phyloP scores from a whole-genome alignment of 2,329 filamentous ascomycete genomes.

The Cordyceps farinosa region DNA sequence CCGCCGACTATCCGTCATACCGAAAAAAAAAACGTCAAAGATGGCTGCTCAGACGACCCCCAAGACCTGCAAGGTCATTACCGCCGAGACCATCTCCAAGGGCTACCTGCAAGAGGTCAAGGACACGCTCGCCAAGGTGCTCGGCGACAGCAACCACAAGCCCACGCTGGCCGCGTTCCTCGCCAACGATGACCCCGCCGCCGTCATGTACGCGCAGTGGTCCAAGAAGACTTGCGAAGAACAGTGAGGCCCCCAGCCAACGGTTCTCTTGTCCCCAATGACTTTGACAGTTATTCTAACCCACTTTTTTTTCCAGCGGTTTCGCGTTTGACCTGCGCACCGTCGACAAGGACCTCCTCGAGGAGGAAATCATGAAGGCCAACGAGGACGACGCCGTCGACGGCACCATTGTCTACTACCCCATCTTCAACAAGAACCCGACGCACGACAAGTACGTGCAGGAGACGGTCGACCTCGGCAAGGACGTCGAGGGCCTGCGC shows the following conservation, averaged over 20 bases:
- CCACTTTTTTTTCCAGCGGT: conserved; percentile 53
- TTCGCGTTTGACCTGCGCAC: conserved; percentile 84
- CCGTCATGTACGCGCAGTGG: conserved; percentile 93
- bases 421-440: conserved; percentile 79
- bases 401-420: conserved; percentile 97
- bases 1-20: not conserved
- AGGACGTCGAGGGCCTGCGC: conserved; percentile 93
- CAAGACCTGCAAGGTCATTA: conserved; percentile 86
- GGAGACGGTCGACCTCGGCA: conserved; percentile 82
- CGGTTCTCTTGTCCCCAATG: too few species aligned
- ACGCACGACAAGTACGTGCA: conserved; percentile 92
- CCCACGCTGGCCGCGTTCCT: conserved; percentile 88
- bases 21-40: not conserved
- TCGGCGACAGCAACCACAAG: conserved; percentile 50
- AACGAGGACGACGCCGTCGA: conserved; percentile 76
- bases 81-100: conserved; percentile 84
- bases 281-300: not conserved
- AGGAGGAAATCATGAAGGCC: conserved; percentile 81
- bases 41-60: conserved; percentile 10
- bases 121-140: conserved; percentile 67
- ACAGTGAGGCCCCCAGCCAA: conserved; percentile 62
- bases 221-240: conserved; percentile 94
- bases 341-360: conserved; percentile 81
- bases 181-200: conserved; percentile 86
- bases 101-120: conserved; percentile 73